phyloP scores from a whole-genome alignment of 306 rosid genomes.

The Cicer yamashitae region DNA sequence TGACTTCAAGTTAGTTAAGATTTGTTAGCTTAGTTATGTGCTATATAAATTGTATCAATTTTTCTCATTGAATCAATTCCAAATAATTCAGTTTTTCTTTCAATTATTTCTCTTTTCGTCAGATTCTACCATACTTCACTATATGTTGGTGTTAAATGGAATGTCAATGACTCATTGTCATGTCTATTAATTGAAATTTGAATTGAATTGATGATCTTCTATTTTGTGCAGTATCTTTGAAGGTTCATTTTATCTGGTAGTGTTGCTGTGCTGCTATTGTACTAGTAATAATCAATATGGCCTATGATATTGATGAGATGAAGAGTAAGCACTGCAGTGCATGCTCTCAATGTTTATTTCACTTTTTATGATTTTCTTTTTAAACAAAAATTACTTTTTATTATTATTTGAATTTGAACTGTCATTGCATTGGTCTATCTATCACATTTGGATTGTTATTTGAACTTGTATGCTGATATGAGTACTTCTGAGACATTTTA shows the following conservation, averaged over 20 bases:
- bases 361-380: constrained; percentile 9
- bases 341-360: constrained; percentile 6
- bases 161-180: not conserved
- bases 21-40: too few relatives aligned
- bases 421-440: constrained; percentile 13
- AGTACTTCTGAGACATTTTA: too few relatives aligned
- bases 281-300: constrained; percentile 56
- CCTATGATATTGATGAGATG: constrained; percentile 68
- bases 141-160: not conserved
- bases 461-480: too few relatives aligned
- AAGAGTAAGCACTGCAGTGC: constrained; percentile 65
- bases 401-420: not conserved
- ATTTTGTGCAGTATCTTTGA: constrained; percentile 43
- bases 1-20: too few relatives aligned
- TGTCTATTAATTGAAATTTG: not conserved
- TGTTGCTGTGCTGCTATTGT: constrained; percentile 2
- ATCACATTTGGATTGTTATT: not conserved
- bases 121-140: too few relatives aligned
- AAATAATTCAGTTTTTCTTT: too few relatives aligned
- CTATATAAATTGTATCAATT: too few relatives aligned
- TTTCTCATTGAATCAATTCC: too few relatives aligned
- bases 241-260: constrained; percentile 37
- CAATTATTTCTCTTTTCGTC: too few relatives aligned
- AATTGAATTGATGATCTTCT: constrained; percentile 28
- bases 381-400: too few relatives aligned